Conservation (phyloP, 352 stramenopile species). For the Elongisporangium senticosum region DNA sequence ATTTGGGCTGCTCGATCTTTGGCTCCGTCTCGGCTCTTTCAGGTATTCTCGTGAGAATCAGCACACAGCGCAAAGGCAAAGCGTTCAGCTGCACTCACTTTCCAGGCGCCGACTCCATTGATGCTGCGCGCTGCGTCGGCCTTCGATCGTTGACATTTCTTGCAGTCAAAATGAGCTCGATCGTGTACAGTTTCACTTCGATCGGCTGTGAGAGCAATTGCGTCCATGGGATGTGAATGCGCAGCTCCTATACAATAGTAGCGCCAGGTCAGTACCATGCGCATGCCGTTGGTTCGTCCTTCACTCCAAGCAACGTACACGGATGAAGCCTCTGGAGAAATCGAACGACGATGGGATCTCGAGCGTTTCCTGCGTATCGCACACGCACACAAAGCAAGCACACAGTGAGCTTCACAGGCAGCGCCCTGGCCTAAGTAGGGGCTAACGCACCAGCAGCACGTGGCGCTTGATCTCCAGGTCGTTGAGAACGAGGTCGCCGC, state of each 20-base stretch:
- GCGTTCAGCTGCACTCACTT: background rate
- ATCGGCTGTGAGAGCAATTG: slow-evolving; percentile 82
- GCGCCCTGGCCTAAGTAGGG: too few species aligned
- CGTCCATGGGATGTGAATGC: slow-evolving; percentile 88
- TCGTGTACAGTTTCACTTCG: slow-evolving; percentile 85
- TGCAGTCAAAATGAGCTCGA: slow-evolving; percentile 82
- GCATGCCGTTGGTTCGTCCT: background rate
- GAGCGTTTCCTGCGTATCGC: slow-evolving; percentile 48
- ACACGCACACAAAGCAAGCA: background rate
- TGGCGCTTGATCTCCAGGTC: slow-evolving; percentile 87
- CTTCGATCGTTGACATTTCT: slow-evolving; percentile 21
- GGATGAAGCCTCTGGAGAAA: slow-evolving; percentile 82
- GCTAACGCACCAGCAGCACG: slow-evolving; percentile 40
- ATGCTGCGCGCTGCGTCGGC: slow-evolving; percentile 12
- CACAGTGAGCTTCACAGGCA: background rate
- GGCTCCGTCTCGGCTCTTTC: slow-evolving; percentile 8
- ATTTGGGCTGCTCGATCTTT: slow-evolving; percentile 77
- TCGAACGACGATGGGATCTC: slow-evolving; percentile 86
- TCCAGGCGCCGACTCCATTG: slow-evolving; percentile 6
- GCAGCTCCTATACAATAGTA: slow-evolving; percentile 44
- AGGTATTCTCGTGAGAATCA: background rate
- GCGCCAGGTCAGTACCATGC: background rate
- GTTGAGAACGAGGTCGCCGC: slow-evolving; percentile 82
- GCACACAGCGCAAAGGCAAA: background rate
- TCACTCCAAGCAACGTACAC: slow-evolving; percentile 19